A percentile compares a stretch with the other conserved stretches of the same genome.
Evolutionary conservation across 2,329 filamentous ascomycete genomes (phyloP).

Genomic region (Sporothrix pseudoabietina): DNA sequence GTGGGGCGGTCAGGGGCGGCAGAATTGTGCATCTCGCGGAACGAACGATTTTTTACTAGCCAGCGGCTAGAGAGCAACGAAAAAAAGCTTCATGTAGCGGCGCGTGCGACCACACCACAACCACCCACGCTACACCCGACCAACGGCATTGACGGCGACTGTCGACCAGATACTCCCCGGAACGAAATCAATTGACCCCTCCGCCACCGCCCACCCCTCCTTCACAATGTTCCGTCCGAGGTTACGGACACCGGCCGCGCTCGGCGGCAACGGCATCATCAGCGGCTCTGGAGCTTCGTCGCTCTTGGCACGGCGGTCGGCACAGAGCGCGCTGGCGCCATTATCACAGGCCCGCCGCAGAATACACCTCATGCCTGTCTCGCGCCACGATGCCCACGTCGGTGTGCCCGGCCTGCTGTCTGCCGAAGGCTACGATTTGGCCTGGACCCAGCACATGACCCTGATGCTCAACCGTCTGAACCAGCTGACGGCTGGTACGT

Average conservation of each 20-base stretch:
- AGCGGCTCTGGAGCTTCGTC: constrained; percentile 36
- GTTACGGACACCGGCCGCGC: constrained; percentile 55
- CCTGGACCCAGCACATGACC: constrained; percentile 82
- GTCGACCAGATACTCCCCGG: background rate
- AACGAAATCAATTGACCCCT: background rate
- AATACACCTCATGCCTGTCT: constrained; percentile 40
- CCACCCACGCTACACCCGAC: background rate
- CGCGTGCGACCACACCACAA: constrained; percentile 14
- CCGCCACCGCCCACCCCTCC: background rate
- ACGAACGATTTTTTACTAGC: constrained; percentile 16
- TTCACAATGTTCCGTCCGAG: constrained; percentile 54
- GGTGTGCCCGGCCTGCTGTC: constrained; percentile 60
- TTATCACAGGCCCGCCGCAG: constrained; percentile 39
- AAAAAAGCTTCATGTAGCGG: constrained; percentile 20
- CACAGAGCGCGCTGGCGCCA: constrained; percentile 18
- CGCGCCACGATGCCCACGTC: constrained; percentile 50
- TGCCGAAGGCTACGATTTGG: constrained; percentile 67
- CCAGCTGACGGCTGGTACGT: constrained; percentile 68
- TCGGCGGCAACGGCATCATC: constrained; percentile 38
- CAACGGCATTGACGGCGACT: background rate
- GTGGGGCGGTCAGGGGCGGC: constrained; percentile 28
- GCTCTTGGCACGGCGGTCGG: constrained; percentile 30
- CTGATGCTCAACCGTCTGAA: constrained; percentile 77
- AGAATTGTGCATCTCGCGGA: constrained; percentile 18
- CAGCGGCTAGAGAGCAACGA: background rate